Evolutionary conservation across 257 asterid genomes (phyloP).

Genomic region (Scutellaria baicalensis): DNA sequence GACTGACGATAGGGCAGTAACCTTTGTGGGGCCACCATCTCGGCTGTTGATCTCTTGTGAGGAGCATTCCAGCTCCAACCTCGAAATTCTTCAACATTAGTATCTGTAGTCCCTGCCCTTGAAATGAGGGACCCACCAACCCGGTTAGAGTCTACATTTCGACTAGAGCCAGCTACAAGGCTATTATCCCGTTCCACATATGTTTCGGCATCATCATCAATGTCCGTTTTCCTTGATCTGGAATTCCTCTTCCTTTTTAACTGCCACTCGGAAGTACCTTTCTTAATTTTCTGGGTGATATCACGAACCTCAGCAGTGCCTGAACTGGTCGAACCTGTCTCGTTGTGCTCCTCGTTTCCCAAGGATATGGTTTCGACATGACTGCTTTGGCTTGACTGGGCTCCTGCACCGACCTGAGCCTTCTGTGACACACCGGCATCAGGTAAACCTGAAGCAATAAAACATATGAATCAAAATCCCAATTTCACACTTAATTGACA

Average conservation of each 20-base stretch:
- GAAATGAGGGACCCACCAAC: constrained; percentile 33
- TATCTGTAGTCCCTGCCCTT: constrained; percentile 29
- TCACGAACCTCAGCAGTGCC: constrained; percentile 35
- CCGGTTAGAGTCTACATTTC: constrained; percentile 22
- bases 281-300: constrained; percentile 33
- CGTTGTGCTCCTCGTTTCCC: constrained; percentile 53
- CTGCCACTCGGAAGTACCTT: constrained; percentile 72
- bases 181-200: constrained; percentile 14
- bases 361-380: constrained; percentile 50
- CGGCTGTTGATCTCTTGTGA: constrained; percentile 27
- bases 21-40: constrained; percentile 40
- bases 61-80: constrained; percentile 59
- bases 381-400: constrained; percentile 63
- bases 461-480: background rate
- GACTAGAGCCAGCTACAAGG: constrained; percentile 14
- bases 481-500: too few relatives aligned
- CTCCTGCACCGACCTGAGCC: constrained; percentile 32
- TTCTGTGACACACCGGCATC: constrained; percentile 35
- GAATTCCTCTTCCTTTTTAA: constrained; percentile 76
- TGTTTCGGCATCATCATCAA: constrained; percentile 32
- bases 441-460: constrained; percentile 30
- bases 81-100: constrained; percentile 31
- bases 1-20: constrained; percentile 72
- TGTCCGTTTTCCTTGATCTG: constrained; percentile 42
- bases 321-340: constrained; percentile 62